phyloP scores from a whole-genome alignment of 768 basidiomycete genomes.

The Cubamyces lactineus region DNA sequence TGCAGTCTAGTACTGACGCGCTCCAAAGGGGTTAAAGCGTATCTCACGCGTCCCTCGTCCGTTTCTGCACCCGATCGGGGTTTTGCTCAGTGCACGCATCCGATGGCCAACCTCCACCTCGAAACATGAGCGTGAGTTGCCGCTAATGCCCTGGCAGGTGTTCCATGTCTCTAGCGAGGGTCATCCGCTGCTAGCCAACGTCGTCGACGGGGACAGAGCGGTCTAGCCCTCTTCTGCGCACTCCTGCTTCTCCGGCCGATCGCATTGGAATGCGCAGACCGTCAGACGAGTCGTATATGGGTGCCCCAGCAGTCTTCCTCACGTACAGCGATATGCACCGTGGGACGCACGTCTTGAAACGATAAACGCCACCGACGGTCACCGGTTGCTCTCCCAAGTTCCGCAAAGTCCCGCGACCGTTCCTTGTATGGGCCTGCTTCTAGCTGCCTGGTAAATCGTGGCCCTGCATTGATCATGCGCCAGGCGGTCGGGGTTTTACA shows the following conservation, averaged over 20 bases:
- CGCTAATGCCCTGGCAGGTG: no score
- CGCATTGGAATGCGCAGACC: no score
- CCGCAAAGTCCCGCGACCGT: not conserved
- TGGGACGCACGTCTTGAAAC: not conserved
- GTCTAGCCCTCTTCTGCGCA: no score
- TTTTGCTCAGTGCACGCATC: not conserved
- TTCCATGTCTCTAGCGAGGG: no score
- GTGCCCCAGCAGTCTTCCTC: no score
- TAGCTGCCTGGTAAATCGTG: not conserved
- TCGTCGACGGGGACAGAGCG: no score
- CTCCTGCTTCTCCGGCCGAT: no score
- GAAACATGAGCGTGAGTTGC: no score
- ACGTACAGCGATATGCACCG: no score
- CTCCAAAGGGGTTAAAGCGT: not conserved
- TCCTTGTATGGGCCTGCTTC: slow-evolving; percentile 1
- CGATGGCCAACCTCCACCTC: not conserved
- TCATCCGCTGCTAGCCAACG: no score
- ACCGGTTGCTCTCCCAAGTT: not conserved
- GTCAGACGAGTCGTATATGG: no score
- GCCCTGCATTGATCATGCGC: not conserved
- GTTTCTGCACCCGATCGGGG: not conserved
- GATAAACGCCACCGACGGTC: not conserved
- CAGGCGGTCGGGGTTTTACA: not conserved
- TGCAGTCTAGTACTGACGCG: no score
- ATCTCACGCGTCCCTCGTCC: not conserved